phyloP scores from a whole-genome alignment of 1,284 basidiomycete species.

The Salmacisia buchloeana region DNA sequence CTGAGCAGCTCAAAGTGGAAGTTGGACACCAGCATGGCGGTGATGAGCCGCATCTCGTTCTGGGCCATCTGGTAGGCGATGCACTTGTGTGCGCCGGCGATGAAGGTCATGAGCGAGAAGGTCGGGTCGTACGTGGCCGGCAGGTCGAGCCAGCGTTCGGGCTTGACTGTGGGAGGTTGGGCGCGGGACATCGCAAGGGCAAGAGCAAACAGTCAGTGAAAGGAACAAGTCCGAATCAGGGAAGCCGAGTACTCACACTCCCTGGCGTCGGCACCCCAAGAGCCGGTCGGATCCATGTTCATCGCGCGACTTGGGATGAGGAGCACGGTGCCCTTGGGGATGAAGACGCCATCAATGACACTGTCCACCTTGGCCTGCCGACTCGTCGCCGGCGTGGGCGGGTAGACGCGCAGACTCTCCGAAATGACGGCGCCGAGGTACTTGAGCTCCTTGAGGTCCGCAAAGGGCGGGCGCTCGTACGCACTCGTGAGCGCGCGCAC shows the following conservation, averaged over 20 bases:
- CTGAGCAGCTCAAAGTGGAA: slow-evolving; percentile 28
- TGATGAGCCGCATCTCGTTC: slow-evolving; percentile 33
- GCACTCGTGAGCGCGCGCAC: slow-evolving; percentile 47
- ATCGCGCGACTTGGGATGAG: slow-evolving; percentile 27
- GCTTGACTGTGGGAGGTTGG: too few relatives aligned
- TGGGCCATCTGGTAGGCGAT: slow-evolving; percentile 37
- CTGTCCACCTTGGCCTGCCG: slow-evolving; percentile 22
- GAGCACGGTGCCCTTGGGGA: slow-evolving; percentile 31
- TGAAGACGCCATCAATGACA: slow-evolving; percentile 28
- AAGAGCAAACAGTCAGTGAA: neutral
- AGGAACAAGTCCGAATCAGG: too few relatives aligned
- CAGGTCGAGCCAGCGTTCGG: slow-evolving; percentile 34
- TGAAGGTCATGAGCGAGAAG: slow-evolving; percentile 35
- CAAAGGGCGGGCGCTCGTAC: slow-evolving; percentile 49
- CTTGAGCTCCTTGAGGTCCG: slow-evolving; percentile 63
- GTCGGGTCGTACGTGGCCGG: slow-evolving; percentile 34
- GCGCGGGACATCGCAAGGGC: neutral
- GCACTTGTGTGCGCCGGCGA: slow-evolving; percentile 38
- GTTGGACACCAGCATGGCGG: slow-evolving; percentile 30
- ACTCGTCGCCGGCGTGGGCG: slow-evolving; percentile 30
- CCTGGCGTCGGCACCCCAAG: slow-evolving; percentile 34
- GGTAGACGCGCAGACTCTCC: slow-evolving; percentile 34
- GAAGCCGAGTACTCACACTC: slow-evolving; percentile 13
- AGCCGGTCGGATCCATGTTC: slow-evolving; percentile 25
- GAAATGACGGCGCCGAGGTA: slow-evolving; percentile 67